Conservation (phyloP, 2,329 filamentous ascomycete genomes). For the Bimuria novae-zelandiae region DNA sequence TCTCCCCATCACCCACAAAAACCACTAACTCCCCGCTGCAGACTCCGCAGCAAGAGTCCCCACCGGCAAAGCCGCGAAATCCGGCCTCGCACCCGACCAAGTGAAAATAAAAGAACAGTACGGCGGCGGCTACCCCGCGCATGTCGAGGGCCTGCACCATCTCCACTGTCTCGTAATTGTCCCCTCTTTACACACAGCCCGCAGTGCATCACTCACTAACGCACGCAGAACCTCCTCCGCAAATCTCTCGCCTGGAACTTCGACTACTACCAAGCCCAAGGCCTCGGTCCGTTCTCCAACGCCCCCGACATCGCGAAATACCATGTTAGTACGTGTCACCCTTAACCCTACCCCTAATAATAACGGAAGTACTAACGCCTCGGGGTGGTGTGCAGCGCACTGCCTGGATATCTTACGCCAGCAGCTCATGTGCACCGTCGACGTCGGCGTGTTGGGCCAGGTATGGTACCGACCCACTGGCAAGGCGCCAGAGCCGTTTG, state of each 20-base stretch:
- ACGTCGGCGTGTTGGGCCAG: constrained; percentile 64
- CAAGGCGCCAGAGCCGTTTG: constrained; percentile 57
- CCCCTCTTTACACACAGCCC: neutral
- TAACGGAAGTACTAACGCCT: too few species aligned
- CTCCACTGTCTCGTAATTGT: constrained; percentile 59
- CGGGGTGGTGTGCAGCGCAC: constrained; percentile 52
- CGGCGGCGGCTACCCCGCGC: constrained; percentile 63
- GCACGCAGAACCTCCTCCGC: constrained; percentile 59
- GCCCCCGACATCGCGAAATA: constrained; percentile 57
- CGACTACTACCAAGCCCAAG: constrained; percentile 59
- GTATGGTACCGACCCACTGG: constrained; percentile 61
- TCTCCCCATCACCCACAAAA: neutral
- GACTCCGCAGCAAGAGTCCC: constrained; percentile 53
- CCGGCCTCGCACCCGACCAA: constrained; percentile 59
- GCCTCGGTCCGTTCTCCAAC: constrained; percentile 61
- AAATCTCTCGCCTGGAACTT: constrained; percentile 65
- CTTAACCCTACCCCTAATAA: neutral
- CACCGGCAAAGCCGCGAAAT: constrained; percentile 51
- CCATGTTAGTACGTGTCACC: constrained; percentile 59
- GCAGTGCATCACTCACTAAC: constrained; percentile 3
- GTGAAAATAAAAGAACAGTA: constrained; percentile 62
- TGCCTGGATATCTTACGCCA: constrained; percentile 67
- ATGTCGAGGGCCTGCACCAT: constrained; percentile 62
- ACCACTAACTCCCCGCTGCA: constrained; percentile 8
- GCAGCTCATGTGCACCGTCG: constrained; percentile 66